These are phyloP conservation scores for Russula ochroleuca DNA, from an alignment of 768 basidiomycete species.

Conservation along the genomic window DNA sequence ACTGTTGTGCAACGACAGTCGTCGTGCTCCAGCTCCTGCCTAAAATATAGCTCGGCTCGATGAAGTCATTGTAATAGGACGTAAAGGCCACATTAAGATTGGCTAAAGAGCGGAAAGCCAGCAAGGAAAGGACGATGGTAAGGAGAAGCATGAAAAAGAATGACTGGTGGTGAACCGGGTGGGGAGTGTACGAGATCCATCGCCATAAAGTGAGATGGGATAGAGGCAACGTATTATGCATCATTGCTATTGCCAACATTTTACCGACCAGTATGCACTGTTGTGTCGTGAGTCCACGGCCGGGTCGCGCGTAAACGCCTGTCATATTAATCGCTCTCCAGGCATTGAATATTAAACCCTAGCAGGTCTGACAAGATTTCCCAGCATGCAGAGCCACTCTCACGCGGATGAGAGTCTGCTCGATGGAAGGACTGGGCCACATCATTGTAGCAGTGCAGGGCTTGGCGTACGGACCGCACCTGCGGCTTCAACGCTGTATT, in stretches of 20 bases:
- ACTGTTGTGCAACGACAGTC: constrained; percentile 21
- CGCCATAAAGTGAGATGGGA: not conserved
- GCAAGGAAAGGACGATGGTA: constrained; percentile 14
- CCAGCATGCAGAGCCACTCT: not conserved
- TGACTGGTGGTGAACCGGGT: not conserved
- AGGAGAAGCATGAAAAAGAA: not conserved
- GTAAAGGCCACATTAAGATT: constrained; percentile 4
- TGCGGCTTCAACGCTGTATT: too few species aligned
- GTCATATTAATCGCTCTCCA: not conserved
- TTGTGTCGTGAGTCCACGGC: not conserved
- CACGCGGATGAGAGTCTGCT: not conserved
- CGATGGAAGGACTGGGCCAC: not conserved
- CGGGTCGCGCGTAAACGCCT: not conserved
- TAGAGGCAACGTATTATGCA: not conserved
- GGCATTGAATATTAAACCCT: not conserved
- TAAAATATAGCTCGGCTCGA: constrained; percentile 23
- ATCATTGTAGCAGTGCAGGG: not conserved
- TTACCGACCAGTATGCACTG: not conserved
- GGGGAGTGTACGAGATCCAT: not conserved
- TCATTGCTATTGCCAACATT: not conserved
- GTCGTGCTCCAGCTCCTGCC: constrained; percentile 16
- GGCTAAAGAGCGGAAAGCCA: constrained; percentile 17
- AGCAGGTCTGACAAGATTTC: not conserved
- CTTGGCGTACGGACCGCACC: not conserved
- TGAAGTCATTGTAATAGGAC: constrained; percentile 23